Evolutionary conservation across 2,329 filamentous ascomycete genomes (phyloP).

Genomic region (Cercospora beticola): DNA sequence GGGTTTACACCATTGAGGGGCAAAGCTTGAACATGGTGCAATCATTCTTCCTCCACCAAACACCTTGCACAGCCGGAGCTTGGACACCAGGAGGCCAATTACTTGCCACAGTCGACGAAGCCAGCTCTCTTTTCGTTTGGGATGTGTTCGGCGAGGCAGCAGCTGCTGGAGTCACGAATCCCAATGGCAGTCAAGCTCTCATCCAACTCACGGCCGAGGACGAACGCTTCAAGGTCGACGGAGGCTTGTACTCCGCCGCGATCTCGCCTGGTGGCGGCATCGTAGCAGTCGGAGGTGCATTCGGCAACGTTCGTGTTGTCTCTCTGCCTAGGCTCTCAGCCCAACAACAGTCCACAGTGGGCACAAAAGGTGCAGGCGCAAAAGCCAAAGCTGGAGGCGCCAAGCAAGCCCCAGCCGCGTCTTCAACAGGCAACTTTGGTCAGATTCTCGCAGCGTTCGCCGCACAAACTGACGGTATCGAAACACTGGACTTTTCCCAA

Average conservation of each 20-base stretch:
- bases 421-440: slow-evolving; percentile 57
- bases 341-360: slow-evolving; percentile 35
- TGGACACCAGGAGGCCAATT: slow-evolving; percentile 88
- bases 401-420: slow-evolving; percentile 45
- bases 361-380: slow-evolving; percentile 47
- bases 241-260: slow-evolving; percentile 84
- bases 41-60: slow-evolving; percentile 88
- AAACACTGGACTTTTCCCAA: slow-evolving; percentile 68
- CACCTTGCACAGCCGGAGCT: slow-evolving; percentile 78
- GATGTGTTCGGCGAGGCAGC: slow-evolving; percentile 82
- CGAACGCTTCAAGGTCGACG: slow-evolving; percentile 87
- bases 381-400: slow-evolving; percentile 50
- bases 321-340: slow-evolving; percentile 67
- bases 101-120: slow-evolving; percentile 84
- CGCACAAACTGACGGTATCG: slow-evolving; percentile 75
- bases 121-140: slow-evolving; percentile 86
- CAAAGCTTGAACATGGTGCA: slow-evolving; percentile 78
- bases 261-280: slow-evolving; percentile 77
- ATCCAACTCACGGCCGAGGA: slow-evolving; percentile 77
- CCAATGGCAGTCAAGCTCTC: slow-evolving; percentile 59
- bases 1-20: slow-evolving; percentile 86
- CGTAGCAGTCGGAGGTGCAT: slow-evolving; percentile 82
- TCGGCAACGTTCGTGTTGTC: slow-evolving; percentile 80
- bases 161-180: slow-evolving; percentile 58
- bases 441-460: slow-evolving; percentile 81